These are phyloP conservation scores for Gossypium raimondii DNA, from an alignment of 345 rosid genomes.

Conservation along the genomic window DNA sequence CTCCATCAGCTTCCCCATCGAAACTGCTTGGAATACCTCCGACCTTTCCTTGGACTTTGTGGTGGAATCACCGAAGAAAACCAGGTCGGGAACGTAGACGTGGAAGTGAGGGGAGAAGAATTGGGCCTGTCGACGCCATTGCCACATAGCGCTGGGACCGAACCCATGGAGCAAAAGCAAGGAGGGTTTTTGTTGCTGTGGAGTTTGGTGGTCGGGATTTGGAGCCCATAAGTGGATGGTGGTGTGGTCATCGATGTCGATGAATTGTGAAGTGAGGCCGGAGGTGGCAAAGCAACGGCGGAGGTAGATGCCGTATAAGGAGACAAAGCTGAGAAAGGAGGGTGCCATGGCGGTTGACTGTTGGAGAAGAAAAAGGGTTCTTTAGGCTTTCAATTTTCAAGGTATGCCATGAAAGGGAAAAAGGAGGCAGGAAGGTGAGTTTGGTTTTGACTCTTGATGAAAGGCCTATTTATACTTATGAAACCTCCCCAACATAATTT, in stretches of 20 bases:
- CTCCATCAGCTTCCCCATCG: slow-evolving; percentile 49
- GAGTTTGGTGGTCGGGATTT: not conserved
- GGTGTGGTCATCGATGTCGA: slow-evolving; percentile 47
- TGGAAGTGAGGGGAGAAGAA: slow-evolving; percentile 44
- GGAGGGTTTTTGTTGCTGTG: slow-evolving; percentile 39
- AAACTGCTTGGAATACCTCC: slow-evolving; percentile 73
- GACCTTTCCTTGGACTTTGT: slow-evolving; percentile 55
- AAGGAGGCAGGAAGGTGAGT: not conserved
- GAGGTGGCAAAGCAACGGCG: slow-evolving; percentile 63
- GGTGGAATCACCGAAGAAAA: slow-evolving; percentile 63
- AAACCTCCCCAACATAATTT: not conserved
- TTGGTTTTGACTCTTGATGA: slow-evolving; percentile 1
- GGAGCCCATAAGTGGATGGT: slow-evolving; percentile 79
- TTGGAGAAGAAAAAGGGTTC: not conserved
- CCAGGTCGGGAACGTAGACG: slow-evolving; percentile 66
- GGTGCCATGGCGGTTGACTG: slow-evolving; percentile 33
- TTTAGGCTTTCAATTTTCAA: not conserved
- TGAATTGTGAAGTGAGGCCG: slow-evolving; percentile 50
- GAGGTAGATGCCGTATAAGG: slow-evolving; percentile 53
- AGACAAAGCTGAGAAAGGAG: slow-evolving; percentile 52
- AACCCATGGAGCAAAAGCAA: slow-evolving; percentile 83
- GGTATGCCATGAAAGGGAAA: not conserved
- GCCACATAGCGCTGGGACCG: slow-evolving; percentile 75
- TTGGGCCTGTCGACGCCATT: slow-evolving; percentile 78
- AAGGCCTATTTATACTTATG: not conserved